Percentiles rank a stretch among this genome's conserved stretches.
These are phyloP conservation scores for Chloromonas sp. DNA, from an alignment of 163 green algal species.

Conservation along the genomic window DNA sequence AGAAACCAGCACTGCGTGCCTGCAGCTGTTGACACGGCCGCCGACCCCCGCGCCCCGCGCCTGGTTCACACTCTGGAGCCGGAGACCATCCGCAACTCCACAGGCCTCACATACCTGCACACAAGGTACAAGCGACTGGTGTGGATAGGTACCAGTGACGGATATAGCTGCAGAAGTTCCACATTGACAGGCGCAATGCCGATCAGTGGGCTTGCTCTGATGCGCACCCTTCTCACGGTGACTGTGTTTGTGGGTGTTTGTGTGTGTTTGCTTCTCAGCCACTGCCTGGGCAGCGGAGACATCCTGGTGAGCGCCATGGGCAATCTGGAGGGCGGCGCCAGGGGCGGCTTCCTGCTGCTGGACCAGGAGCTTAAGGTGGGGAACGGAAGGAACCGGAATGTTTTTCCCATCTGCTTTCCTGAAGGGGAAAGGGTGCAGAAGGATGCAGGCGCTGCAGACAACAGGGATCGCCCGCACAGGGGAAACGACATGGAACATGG, in stretches of 20 bases:
- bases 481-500: too few relatives aligned
- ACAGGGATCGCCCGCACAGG: too few relatives aligned
- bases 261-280: constrained; percentile 12
- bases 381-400: neutral
- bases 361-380: constrained; percentile 53
- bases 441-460: too few relatives aligned
- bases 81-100: constrained; percentile 41
- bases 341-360: constrained; percentile 69
- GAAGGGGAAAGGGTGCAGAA: neutral
- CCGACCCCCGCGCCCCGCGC: constrained; percentile 39
- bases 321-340: constrained; percentile 30
- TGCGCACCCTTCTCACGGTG: too few relatives aligned
- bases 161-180: neutral
- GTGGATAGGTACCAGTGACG: neutral
- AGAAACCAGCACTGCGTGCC: neutral
- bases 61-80: constrained; percentile 58
- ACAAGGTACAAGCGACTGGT: constrained; percentile 16
- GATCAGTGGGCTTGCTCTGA: neutral
- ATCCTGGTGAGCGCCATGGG: constrained; percentile 56
- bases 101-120: constrained; percentile 64
- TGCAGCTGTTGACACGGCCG: constrained; percentile 52
- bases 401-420: neutral
- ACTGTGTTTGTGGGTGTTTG: neutral
- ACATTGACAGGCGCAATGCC: neutral
- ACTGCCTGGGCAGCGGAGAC: constrained; percentile 68